These are phyloP conservation scores for Tephrocybe sp. DNA, from an alignment of 768 basidiomycete species.

Conservation along the genomic window DNA sequence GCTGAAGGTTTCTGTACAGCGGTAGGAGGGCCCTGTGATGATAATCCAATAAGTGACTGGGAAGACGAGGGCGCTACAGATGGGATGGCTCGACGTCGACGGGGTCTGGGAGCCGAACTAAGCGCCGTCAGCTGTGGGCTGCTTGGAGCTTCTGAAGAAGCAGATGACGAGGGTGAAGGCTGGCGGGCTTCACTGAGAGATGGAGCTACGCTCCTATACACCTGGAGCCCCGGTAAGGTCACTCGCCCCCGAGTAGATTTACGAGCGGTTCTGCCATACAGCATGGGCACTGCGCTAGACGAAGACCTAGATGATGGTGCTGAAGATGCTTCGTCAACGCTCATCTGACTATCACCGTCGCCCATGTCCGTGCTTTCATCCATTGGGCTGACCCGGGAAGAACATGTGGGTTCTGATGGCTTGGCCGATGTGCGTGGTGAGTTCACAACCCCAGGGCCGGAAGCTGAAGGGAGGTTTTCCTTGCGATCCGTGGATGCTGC, in stretches of 20 bases:
- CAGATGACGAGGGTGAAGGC: background rate
- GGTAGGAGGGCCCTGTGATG: no score
- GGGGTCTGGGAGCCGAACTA: no score
- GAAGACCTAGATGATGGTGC: background rate
- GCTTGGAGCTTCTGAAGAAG: background rate
- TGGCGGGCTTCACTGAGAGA: no score
- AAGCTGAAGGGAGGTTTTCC: background rate
- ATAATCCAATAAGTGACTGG: background rate
- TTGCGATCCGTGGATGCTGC: background rate
- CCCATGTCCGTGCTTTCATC: background rate
- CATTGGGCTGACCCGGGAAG: background rate
- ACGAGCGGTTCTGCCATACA: slow-evolving; percentile 9
- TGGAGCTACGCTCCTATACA: background rate
- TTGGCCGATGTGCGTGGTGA: background rate
- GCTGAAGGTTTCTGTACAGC: background rate
- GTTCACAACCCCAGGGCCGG: background rate
- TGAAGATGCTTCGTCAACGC: background rate
- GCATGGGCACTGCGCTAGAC: background rate
- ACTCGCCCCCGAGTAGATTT: slow-evolving; percentile 8
- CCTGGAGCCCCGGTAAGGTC: background rate
- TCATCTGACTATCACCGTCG: background rate
- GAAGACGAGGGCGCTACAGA: background rate
- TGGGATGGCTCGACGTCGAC: no score
- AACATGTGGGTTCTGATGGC: background rate
- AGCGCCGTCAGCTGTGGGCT: no score